Evolutionary conservation across 768 basidiomycete species (phyloP).

Genomic region (Crassisporium funariophilum): DNA sequence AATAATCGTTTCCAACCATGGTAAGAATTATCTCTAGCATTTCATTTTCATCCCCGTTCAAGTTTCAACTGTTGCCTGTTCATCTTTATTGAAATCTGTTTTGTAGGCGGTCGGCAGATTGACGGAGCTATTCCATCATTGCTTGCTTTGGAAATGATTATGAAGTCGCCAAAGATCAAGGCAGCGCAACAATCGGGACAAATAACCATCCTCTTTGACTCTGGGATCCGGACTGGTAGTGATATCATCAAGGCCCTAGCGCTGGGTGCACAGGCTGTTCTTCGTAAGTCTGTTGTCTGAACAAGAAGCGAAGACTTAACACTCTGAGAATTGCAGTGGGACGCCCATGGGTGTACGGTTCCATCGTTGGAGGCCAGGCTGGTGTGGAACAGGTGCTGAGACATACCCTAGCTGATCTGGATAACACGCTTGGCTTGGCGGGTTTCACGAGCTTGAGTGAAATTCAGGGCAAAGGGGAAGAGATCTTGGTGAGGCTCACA

Average conservation of each 20-base stretch:
- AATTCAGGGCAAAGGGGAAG: constrained; percentile 59
- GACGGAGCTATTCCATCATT: constrained; percentile 80
- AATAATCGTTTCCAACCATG: constrained; percentile 82
- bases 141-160: constrained; percentile 69
- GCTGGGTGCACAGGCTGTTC: constrained; percentile 80
- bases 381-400: constrained; percentile 77
- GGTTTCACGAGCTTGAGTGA: constrained; percentile 63
- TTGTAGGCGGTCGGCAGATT: constrained; percentile 67
- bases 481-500: constrained; percentile 37
- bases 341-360: constrained; percentile 76
- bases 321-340: constrained; percentile 47
- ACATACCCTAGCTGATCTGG: constrained; percentile 67
- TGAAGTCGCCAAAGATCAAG: constrained; percentile 58
- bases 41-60: constrained; percentile 10
- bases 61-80: not conserved
- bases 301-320: no score
- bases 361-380: constrained; percentile 66
- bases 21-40: no score
- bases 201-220: constrained; percentile 74
- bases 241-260: constrained; percentile 87
- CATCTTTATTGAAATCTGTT: not conserved
- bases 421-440: constrained; percentile 61
- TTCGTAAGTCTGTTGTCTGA: constrained; percentile 51
- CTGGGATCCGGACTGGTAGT: constrained; percentile 79
- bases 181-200: constrained; percentile 60